Conservation (phyloP, 352 stramenopile species). For the Phytophthora pistaciae region DNA sequence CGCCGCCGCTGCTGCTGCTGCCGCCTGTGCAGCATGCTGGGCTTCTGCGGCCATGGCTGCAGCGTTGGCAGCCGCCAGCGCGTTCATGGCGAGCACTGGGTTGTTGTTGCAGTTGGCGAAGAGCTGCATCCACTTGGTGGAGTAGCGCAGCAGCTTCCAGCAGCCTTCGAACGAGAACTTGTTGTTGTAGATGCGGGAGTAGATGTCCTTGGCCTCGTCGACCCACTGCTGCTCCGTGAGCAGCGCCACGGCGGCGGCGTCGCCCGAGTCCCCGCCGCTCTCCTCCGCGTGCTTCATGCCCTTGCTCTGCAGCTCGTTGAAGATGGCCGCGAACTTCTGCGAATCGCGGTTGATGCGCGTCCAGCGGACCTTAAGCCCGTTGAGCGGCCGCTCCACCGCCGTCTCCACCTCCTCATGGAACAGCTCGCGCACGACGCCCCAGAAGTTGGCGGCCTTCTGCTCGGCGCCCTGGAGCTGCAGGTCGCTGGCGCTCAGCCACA, state of each 20-base stretch:
- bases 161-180: slow-evolving; percentile 81
- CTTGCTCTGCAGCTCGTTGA: slow-evolving; percentile 51
- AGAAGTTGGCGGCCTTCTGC: slow-evolving; percentile 73
- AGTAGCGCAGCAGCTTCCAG: slow-evolving; percentile 75
- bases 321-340: slow-evolving; percentile 71
- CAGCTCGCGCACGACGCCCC: slow-evolving; percentile 65
- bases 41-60: slow-evolving; percentile 7
- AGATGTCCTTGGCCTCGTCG: slow-evolving; percentile 62
- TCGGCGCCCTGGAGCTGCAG: slow-evolving; percentile 46
- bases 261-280: not conserved
- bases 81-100: slow-evolving; percentile 22
- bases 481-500: slow-evolving; percentile 73
- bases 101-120: slow-evolving; percentile 53
- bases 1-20: not conserved
- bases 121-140: slow-evolving; percentile 70
- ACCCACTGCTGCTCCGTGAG: slow-evolving; percentile 59
- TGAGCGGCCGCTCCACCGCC: slow-evolving; percentile 68
- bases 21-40: not conserved
- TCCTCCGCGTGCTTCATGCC: slow-evolving; percentile 18
- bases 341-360: slow-evolving; percentile 85
- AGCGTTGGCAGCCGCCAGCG: not conserved
- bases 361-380: slow-evolving; percentile 84
- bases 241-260: slow-evolving; percentile 15
- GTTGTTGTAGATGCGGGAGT: slow-evolving; percentile 50
- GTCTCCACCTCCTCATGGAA: slow-evolving; percentile 77